Conservation (phyloP, 352 stramenopile species). For the Phytophthora fragariaefolia region DNA sequence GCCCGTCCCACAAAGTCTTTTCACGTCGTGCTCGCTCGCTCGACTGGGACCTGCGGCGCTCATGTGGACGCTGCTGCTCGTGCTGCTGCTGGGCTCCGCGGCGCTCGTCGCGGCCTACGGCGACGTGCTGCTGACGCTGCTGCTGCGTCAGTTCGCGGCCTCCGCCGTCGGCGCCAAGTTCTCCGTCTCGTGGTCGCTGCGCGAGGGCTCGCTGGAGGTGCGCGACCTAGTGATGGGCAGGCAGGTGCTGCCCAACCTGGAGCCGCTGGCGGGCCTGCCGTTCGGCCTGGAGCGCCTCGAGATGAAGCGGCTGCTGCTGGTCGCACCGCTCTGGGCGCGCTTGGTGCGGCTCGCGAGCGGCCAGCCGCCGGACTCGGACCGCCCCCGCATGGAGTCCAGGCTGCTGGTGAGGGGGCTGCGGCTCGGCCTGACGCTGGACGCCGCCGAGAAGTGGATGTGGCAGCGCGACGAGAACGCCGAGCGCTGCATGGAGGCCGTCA, state of each 20-base stretch:
- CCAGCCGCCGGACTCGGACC: constrained; percentile 11
- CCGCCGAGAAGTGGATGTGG: constrained; percentile 83
- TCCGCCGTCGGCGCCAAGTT: constrained; percentile 64
- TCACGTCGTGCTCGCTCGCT: no score
- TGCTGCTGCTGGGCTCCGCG: constrained; percentile 42
- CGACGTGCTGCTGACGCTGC: constrained; percentile 66
- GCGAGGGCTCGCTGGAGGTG: constrained; percentile 65
- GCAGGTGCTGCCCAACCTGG: constrained; percentile 53
- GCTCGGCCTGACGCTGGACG: constrained; percentile 61
- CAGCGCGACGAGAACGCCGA: constrained; percentile 66
- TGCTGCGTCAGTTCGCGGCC: constrained; percentile 52
- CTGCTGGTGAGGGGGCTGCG: constrained; percentile 63
- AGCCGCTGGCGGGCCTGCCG: constrained; percentile 65
- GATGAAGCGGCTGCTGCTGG: constrained; percentile 58
- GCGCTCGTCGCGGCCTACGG: constrained; percentile 50
- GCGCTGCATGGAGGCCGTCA: constrained; percentile 59
- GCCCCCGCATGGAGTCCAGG: constrained; percentile 47
- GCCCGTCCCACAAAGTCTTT: background rate
- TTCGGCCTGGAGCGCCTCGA: constrained; percentile 70
- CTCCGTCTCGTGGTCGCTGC: constrained; percentile 66
- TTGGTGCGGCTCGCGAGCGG: constrained; percentile 32
- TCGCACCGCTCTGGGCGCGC: constrained; percentile 58
- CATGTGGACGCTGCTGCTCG: constrained; percentile 50
- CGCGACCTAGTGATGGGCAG: constrained; percentile 57
- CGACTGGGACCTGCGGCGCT: constrained; percentile 5